Conservation (phyloP, 768 basidiomycete species). For the Tylopilus vinaceipallidus region DNA sequence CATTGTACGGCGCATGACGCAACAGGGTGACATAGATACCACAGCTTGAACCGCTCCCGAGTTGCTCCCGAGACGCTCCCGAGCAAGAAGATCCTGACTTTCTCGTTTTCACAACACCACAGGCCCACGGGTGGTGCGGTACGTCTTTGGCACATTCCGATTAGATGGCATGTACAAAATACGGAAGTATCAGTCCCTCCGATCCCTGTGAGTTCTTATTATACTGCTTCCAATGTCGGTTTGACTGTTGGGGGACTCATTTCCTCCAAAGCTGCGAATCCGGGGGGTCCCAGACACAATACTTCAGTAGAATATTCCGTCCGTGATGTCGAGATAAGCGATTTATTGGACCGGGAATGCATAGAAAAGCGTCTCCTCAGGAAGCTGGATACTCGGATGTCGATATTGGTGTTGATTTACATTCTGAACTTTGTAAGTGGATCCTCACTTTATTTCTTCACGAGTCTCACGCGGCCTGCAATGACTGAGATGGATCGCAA, state of each 20-base stretch:
- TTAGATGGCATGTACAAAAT: constrained; percentile 10
- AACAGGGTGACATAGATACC: no score
- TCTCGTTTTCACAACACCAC: no score
- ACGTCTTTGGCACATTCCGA: background rate
- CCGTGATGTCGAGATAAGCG: background rate
- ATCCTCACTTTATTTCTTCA: background rate
- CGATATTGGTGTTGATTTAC: constrained; percentile 35
- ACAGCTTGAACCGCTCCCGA: no score
- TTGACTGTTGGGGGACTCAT: background rate
- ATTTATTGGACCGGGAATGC: constrained; percentile 26
- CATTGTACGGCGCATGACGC: no score
- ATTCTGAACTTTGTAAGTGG: constrained; percentile 35
- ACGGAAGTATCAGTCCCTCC: constrained; percentile 12
- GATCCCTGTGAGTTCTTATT: constrained; percentile 5
- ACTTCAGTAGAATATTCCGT: background rate
- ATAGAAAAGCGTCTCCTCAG: constrained; percentile 43
- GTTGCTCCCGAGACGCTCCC: background rate
- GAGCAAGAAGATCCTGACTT: no score
- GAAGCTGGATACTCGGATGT: constrained; percentile 35
- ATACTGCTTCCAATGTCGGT: background rate
- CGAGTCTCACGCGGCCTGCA: background rate
- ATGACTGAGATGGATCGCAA: constrained; percentile 61
- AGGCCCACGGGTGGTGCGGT: background rate
- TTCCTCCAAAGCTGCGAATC: background rate
- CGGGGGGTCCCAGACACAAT: constrained; percentile 6